Conservation (phyloP, 495 filamentous ascomycete genomes). For the Penicillium cinerascens region DNA sequence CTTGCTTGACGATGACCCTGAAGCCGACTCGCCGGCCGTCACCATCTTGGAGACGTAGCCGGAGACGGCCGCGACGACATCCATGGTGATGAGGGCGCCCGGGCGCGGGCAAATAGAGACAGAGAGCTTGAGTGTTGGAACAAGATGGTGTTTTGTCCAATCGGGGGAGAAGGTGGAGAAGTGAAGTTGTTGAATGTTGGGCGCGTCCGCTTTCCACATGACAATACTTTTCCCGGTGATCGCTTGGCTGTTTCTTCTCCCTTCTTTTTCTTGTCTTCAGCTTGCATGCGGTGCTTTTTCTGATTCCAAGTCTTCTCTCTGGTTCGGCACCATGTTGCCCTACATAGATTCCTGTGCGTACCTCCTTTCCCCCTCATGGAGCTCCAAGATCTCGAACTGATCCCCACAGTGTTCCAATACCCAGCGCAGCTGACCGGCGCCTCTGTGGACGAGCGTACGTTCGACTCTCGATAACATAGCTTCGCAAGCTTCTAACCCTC, state of each 20-base stretch:
- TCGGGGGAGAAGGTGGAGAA: constrained; percentile 20
- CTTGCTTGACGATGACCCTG: constrained; percentile 74
- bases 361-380: constrained; percentile 6
- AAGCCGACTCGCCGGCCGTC: constrained; percentile 69
- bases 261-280: constrained; percentile 54
- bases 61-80: constrained; percentile 85
- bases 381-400: constrained; percentile 26
- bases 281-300: constrained; percentile 37
- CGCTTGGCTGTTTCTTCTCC: constrained; percentile 4
- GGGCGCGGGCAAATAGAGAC: constrained; percentile 1
- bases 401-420: constrained; percentile 66
- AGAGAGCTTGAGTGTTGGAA: neutral
- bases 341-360: constrained; percentile 76
- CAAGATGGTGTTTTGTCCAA: constrained; percentile 4
- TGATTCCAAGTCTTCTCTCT: constrained; percentile 21
- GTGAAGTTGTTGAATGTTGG: constrained; percentile 26
- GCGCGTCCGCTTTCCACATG: constrained; percentile 29
- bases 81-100: constrained; percentile 57
- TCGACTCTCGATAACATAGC: neutral
- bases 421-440: constrained; percentile 63
- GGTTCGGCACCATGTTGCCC: constrained; percentile 64
- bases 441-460: constrained; percentile 81
- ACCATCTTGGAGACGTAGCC: constrained; percentile 98
- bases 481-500: constrained; percentile 12
- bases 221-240: constrained; percentile 16